Evolutionary conservation across 805 yeast species (phyloP), one percentile per base, ranked within the genome.

Genomic region (Ogataea polymorpha): DNA sequence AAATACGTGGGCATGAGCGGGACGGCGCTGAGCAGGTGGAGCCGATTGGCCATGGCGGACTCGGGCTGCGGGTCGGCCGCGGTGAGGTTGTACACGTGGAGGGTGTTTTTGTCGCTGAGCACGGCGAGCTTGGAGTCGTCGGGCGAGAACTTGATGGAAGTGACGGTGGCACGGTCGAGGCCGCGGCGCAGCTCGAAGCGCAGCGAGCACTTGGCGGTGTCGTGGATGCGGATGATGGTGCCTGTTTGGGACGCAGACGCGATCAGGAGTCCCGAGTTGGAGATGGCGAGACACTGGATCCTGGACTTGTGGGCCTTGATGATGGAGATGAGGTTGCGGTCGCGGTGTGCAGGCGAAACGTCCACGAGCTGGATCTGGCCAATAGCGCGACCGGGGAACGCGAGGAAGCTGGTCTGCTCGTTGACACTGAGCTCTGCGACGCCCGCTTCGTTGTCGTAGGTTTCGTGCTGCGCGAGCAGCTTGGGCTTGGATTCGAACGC

Each of bases 161-260:
- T 85, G 6, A 93, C 76, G 13, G 72, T 69, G 1, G 96, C 97
- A 38, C 81, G 74, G 61, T 93, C 98, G 15, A 90, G 59, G 0
- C 99, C 99, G 37, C 99, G 71, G 51, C 98, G 71, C 55, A 90
- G 90, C 59, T 88, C 96, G 55, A 75, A 82, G n/a, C 87, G 54
- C 37, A 87, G 66, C 1, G 83, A 72, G 20, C 95, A 83, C 24
- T 76, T 79, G 37, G 71, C 69, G 1, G 88, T 76, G 5, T 87
- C 80, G 56, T 82, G 88, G 3, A 87, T 70, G 37, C 96, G 64
- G 14, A 88, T 78, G 7, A 88, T 71, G 0, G 96, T 89, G 0
- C 96, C 96, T 1, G 83, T 77, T 37, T 79, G 86, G 10, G 89
- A 80, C 0, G 95, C 95, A 14, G 87, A 78, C 2, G 96, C 96